These are phyloP conservation scores for Cutaneotrichosporon dermatis DNA, from an alignment of 1,284 basidiomycete genomes.

Conservation along the genomic window DNA sequence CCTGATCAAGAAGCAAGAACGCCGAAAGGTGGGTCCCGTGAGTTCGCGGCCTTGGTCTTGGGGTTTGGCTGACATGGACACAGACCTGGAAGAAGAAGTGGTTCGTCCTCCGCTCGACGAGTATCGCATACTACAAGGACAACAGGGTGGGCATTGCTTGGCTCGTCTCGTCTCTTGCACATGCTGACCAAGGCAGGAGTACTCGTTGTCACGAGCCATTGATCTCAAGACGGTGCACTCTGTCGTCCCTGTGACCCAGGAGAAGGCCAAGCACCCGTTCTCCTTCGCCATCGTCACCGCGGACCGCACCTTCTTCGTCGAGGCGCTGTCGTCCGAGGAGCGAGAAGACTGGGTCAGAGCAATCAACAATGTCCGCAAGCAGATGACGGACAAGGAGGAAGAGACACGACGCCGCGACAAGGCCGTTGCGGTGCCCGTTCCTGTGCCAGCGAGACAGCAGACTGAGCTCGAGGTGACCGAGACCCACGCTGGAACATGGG, in stretches of 20 bases:
- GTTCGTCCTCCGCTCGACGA: slow-evolving; percentile 89
- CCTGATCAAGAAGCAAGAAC: slow-evolving; percentile 91
- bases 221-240: slow-evolving; percentile 87
- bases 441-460: not conserved
- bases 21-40: slow-evolving; percentile 69
- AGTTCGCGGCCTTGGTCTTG: too few species aligned
- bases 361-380: slow-evolving; percentile 71
- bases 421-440: slow-evolving; percentile 1
- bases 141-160: slow-evolving; percentile 52
- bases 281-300: slow-evolving; percentile 91
- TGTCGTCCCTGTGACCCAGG: slow-evolving; percentile 67
- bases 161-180: too few species aligned
- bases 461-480: slow-evolving; percentile 15
- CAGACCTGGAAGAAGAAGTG: slow-evolving; percentile 88
- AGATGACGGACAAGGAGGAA: slow-evolving; percentile 53
- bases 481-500: slow-evolving; percentile 28
- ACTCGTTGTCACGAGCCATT: slow-evolving; percentile 83
- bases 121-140: slow-evolving; percentile 95
- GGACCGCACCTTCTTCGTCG: slow-evolving; percentile 86
- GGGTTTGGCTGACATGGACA: slow-evolving; percentile 1
- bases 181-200: slow-evolving; percentile 55
- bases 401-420: slow-evolving; percentile 13
- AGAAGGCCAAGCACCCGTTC: slow-evolving; percentile 80
- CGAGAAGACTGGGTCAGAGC: slow-evolving; percentile 78
- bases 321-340: slow-evolving; percentile 67